Conservation (phyloP, 352 stramenopile genomes). For the Pythium insidiosum region DNA sequence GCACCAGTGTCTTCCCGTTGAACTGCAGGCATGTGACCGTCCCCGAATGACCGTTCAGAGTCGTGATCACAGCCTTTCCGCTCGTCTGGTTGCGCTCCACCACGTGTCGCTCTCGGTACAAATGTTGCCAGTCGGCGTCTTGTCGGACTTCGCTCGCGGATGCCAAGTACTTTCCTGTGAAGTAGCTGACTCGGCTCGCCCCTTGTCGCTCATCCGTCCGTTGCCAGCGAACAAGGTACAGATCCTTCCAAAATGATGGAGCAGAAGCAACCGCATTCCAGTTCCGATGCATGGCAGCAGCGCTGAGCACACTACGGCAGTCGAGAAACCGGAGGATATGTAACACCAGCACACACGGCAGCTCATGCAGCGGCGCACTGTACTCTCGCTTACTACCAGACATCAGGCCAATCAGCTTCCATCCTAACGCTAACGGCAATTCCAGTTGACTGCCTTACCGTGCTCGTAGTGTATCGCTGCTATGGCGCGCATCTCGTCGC, state of each 20-base stretch:
- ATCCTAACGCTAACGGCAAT: too few relatives aligned
- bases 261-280: constrained; percentile 13
- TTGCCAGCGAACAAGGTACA: constrained; percentile 16
- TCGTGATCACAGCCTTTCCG: constrained; percentile 18
- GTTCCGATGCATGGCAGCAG: constrained; percentile 7
- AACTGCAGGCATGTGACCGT: constrained; percentile 24
- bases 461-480: background rate
- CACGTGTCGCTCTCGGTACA: constrained; percentile 17
- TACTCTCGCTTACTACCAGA: too few relatives aligned
- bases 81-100: constrained; percentile 17
- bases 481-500: constrained; percentile 1
- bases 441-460: background rate
- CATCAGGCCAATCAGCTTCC: too few relatives aligned
- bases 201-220: constrained; percentile 8
- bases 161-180: background rate
- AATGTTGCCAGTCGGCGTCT: constrained; percentile 5
- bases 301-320: constrained; percentile 4
- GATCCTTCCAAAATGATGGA: constrained; percentile 15
- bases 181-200: background rate
- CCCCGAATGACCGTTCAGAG: constrained; percentile 17
- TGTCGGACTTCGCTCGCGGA: background rate
- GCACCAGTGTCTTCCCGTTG: constrained; percentile 10
- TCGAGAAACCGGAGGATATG: constrained; percentile 14
- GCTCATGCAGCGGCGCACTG: constrained; percentile 1
- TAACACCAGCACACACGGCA: constrained; percentile 10